Percentiles rank a stretch among this genome's conserved stretches.
These are phyloP conservation scores for Alternaria postmessia DNA, from an alignment of 2,329 filamentous ascomycete species.

Conservation along the genomic window DNA sequence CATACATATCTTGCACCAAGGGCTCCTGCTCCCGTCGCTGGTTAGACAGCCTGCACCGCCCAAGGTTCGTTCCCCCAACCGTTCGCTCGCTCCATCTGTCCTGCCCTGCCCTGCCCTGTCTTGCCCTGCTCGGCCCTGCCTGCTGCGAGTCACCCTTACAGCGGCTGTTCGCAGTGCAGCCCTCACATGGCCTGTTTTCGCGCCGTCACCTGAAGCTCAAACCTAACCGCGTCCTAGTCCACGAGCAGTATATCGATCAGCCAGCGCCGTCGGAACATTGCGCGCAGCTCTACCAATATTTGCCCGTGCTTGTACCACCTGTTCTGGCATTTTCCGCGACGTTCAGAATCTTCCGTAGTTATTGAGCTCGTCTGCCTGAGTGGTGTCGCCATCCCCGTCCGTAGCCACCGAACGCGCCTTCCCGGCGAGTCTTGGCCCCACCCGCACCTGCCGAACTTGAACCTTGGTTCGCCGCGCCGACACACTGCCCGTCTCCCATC, in stretches of 20 bases:
- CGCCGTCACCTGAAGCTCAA: slow-evolving; percentile 17
- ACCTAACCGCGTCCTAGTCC: slow-evolving; percentile 14
- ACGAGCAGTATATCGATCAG: slow-evolving; percentile 10
- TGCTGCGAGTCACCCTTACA: slow-evolving; percentile 33
- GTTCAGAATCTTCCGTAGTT: background rate
- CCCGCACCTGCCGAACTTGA: slow-evolving; percentile 11
- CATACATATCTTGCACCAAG: slow-evolving; percentile 12
- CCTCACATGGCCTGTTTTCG: slow-evolving; percentile 24
- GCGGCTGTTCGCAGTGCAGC: slow-evolving; percentile 28
- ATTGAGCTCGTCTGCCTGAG: background rate
- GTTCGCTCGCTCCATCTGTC: slow-evolving; percentile 19
- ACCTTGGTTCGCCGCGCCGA: slow-evolving; percentile 18
- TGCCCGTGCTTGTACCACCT: slow-evolving; percentile 10
- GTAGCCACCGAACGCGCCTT: slow-evolving; percentile 11
- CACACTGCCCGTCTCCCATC: slow-evolving; percentile 8
- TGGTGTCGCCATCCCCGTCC: background rate
- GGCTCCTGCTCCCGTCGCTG: slow-evolving; percentile 14
- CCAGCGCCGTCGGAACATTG: slow-evolving; percentile 14
- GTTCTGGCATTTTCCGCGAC: slow-evolving; percentile 6
- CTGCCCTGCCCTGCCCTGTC: slow-evolving; percentile 12
- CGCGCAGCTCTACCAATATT: slow-evolving; percentile 1
- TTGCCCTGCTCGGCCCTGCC: slow-evolving; percentile 11
- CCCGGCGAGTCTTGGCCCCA: slow-evolving; percentile 19
- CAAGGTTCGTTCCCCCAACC: slow-evolving; percentile 15
- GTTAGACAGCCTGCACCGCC: slow-evolving; percentile 12